These are phyloP conservation scores for Cinnamomum chago DNA, from an alignment of 164 flowering plant species.

Conservation along the genomic window DNA sequence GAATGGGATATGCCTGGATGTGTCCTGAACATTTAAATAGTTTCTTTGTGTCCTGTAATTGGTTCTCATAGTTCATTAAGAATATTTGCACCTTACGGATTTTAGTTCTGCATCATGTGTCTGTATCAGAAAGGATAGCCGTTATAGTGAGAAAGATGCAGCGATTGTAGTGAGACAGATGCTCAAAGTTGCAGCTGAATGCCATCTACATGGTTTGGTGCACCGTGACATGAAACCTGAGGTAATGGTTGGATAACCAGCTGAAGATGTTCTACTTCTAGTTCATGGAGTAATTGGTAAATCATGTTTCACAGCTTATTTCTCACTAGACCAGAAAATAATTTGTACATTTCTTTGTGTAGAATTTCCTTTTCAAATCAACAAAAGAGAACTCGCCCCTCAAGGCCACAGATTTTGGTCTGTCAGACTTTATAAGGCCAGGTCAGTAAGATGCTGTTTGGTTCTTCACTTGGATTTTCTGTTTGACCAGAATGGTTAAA, in stretches of 20 bases:
- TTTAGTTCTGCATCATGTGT: background rate
- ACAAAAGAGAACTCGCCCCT: constrained; percentile 59
- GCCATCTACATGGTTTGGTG: constrained; percentile 94
- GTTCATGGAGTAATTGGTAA: background rate
- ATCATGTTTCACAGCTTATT: background rate
- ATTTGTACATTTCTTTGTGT: constrained; percentile 18
- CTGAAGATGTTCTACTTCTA: constrained; percentile 3
- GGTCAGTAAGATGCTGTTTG: constrained; percentile 33
- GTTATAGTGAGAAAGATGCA: constrained; percentile 94
- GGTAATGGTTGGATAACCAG: constrained; percentile 36
- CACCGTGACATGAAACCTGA: constrained; percentile 99
- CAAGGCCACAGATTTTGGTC: constrained; percentile 86
- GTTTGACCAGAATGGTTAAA: too few relatives aligned
- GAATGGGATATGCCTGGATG: background rate
- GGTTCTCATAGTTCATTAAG: background rate
- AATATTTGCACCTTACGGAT: background rate
- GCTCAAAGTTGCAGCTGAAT: constrained; percentile 97
- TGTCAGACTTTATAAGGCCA: constrained; percentile 93
- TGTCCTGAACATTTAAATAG: background rate
- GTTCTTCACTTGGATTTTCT: background rate
- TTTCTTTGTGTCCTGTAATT: background rate
- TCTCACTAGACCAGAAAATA: constrained; percentile 2
- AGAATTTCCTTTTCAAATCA: constrained; percentile 97
- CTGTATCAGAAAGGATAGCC: constrained; percentile 77
- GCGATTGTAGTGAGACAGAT: constrained; percentile 91